Evolutionary conservation across 2,329 filamentous ascomycete genomes (phyloP).

Genomic region (Verticillium dahliae): DNA sequence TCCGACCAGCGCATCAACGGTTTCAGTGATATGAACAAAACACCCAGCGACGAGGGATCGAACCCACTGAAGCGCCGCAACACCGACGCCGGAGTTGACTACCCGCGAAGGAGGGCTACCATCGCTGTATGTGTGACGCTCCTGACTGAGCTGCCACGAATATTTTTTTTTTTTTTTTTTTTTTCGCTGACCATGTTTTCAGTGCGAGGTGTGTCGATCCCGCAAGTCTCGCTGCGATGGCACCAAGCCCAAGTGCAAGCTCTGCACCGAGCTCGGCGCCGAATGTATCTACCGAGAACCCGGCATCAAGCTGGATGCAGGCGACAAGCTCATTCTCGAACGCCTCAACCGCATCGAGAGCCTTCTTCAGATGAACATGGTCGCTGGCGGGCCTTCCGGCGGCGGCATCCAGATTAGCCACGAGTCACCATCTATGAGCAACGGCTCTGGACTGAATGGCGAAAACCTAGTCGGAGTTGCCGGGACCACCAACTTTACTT

Average conservation of each 20-base stretch:
- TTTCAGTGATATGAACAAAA: conserved; percentile 28
- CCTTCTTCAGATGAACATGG: conserved; percentile 65
- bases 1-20: conserved; percentile 41
- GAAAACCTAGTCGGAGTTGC: conserved; percentile 46
- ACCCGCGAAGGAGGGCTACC: conserved; percentile 57
- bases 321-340: conserved; percentile 79
- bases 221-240: conserved; percentile 76
- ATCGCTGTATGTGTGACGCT: conserved; percentile 49
- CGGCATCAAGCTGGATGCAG: conserved; percentile 79
- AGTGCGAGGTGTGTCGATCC: conserved; percentile 79
- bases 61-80: conserved; percentile 57
- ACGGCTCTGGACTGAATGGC: conserved; percentile 53
- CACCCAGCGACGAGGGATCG: conserved; percentile 42
- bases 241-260: conserved; percentile 74
- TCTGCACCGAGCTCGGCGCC: conserved; percentile 74
- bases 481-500: conserved; percentile 38
- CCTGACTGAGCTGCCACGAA: not conserved
- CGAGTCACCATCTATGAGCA: conserved; percentile 59
- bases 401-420: conserved; percentile 51
- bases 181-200: not conserved
- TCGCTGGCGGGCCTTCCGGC: conserved; percentile 30
- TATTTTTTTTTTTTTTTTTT: not conserved
- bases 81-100: conserved; percentile 55
- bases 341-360: conserved; percentile 71
- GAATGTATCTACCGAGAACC: conserved; percentile 82